phyloP scores from a whole-genome alignment of 257 asterid species.

The Solanum medicagineum region DNA sequence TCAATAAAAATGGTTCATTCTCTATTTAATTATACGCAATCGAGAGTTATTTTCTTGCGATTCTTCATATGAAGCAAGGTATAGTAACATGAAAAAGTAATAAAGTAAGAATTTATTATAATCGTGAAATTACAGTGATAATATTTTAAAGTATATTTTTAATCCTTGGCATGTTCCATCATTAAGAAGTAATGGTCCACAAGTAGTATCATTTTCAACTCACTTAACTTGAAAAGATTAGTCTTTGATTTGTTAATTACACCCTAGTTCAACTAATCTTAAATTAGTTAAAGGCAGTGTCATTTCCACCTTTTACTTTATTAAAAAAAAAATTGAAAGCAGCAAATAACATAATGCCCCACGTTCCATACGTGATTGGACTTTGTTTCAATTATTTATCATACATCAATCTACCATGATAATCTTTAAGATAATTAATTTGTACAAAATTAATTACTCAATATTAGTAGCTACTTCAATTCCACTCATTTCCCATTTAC shows the following conservation, averaged over 20 bases:
- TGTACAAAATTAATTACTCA: neutral
- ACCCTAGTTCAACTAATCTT: neutral
- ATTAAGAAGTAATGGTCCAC: neutral
- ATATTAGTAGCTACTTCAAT: neutral
- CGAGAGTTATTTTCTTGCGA: neutral
- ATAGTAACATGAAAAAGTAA: too few relatives aligned
- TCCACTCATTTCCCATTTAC: neutral
- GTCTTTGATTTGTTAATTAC: neutral
- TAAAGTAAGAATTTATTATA: neutral
- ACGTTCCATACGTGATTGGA: neutral
- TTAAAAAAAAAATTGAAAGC: neutral
- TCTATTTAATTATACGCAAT: rapidly evolving
- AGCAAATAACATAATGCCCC: constrained; percentile 2
- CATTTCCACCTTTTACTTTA: neutral
- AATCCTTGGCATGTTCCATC: neutral
- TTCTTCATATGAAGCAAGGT: neutral
- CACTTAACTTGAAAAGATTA: neutral
- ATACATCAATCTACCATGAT: neutral
- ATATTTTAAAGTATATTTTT: neutral
- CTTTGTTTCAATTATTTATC: neutral
- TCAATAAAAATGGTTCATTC: too few relatives aligned
- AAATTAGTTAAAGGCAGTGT: neutral
- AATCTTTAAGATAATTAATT: neutral
- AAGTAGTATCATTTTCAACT: neutral
- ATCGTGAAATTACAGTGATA: neutral